A percentile compares a stretch with the other conserved stretches of the same genome.
Conservation (phyloP, 306 rosid genomes). For the Vachellia collinsii region DNA sequence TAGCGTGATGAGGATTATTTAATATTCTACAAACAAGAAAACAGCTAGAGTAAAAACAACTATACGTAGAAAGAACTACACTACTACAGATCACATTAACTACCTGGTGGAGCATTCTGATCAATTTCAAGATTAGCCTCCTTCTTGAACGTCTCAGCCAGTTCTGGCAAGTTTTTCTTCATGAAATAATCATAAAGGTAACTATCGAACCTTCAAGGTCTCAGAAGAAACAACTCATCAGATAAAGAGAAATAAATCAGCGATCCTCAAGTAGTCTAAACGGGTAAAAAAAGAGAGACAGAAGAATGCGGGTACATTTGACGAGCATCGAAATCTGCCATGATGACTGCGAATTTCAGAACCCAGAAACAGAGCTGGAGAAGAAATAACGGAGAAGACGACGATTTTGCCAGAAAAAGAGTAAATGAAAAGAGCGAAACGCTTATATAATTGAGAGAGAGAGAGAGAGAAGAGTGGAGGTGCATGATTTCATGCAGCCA, state of each 20-base stretch:
- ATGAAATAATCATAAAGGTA: constrained; percentile 36
- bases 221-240: accelerated
- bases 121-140: constrained; percentile 17
- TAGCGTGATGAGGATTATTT: neutral
- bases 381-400: neutral
- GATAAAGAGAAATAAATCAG: too few relatives aligned
- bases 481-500: constrained; percentile 27
- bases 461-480: neutral
- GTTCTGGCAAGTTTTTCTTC: constrained; percentile 28
- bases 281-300: neutral
- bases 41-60: neutral
- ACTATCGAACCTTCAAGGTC: constrained; percentile 36
- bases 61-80: neutral
- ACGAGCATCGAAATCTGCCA: constrained; percentile 2
- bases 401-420: neutral
- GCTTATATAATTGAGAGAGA: neutral
- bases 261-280: neutral
- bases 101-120: neutral
- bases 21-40: too few relatives aligned
- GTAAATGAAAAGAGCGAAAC: neutral
- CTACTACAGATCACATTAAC: neutral
- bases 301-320: neutral
- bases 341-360: neutral
- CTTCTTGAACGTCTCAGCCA: constrained; percentile 34
- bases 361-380: neutral